Conservation (phyloP, 345 rosid genomes). For the Stellera chamaejasme region DNA sequence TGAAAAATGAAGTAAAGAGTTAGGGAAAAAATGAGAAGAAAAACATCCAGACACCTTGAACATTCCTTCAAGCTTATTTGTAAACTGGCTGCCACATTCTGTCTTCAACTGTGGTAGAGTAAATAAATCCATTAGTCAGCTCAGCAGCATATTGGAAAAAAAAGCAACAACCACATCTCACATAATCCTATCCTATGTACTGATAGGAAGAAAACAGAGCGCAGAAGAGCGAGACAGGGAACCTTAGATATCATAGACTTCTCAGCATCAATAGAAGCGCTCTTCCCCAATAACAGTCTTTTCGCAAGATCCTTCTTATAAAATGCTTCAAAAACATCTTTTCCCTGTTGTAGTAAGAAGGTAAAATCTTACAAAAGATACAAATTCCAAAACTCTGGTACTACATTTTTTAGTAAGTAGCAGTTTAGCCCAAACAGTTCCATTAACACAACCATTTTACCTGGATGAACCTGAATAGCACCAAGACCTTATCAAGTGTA, state of each 20-base stretch:
- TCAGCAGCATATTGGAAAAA: neutral
- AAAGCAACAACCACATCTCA: neutral
- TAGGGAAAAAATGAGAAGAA: neutral
- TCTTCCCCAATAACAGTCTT: slow-evolving; percentile 86
- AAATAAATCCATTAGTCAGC: slow-evolving; percentile 21
- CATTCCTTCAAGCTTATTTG: slow-evolving; percentile 99
- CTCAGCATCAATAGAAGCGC: slow-evolving; percentile 99
- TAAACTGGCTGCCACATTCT: slow-evolving; percentile 97
- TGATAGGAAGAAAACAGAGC: neutral
- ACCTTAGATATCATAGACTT: slow-evolving; percentile 99
- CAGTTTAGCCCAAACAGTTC: neutral
- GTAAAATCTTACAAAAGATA: neutral
- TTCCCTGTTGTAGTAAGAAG: slow-evolving; percentile 46
- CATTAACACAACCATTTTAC: slow-evolving; percentile 24
- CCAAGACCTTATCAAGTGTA: slow-evolving; percentile 92
- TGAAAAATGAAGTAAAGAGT: neutral
- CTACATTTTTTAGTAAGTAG: neutral
- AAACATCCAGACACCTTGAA: slow-evolving; percentile 63
- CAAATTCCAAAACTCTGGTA: neutral
- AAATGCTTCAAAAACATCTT: slow-evolving; percentile 98
- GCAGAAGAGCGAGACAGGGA: slow-evolving; percentile 6
- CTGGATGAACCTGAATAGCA: slow-evolving; percentile 96
- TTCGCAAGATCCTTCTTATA: slow-evolving; percentile 99
- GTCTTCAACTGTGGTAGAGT: slow-evolving; percentile 73
- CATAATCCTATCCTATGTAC: neutral